Evolutionary conservation across 108 stramenopile genomes (phyloP).

Genomic region (Chaetoceros muelleri): DNA sequence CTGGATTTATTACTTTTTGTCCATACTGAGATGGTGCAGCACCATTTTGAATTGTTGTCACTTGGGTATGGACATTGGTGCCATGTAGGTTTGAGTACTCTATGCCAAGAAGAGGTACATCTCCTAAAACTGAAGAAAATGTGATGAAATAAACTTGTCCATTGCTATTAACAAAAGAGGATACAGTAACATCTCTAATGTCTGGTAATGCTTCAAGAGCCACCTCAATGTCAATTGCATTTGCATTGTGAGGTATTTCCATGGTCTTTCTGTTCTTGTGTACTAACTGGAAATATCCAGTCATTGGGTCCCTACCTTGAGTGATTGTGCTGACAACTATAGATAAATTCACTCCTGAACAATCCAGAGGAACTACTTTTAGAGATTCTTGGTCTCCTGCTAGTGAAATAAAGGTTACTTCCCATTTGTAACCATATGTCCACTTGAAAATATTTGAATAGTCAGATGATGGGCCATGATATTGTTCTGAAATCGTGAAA

Average conservation of each 20-base stretch:
- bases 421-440: slow-evolving; percentile 76
- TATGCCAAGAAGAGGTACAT: slow-evolving; percentile 34
- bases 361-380: slow-evolving; percentile 40
- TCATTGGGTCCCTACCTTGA: slow-evolving; percentile 53
- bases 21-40: slow-evolving; percentile 32
- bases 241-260: slow-evolving; percentile 47
- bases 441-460: slow-evolving; percentile 46
- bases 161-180: slow-evolving; percentile 54
- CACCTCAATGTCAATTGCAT: slow-evolving; percentile 39
- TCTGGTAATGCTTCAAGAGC: slow-evolving; percentile 50
- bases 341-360: slow-evolving; percentile 63
- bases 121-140: slow-evolving; percentile 35
- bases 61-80: slow-evolving; percentile 46
- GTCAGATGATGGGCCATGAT: slow-evolving; percentile 19
- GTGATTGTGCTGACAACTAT: slow-evolving; percentile 31
- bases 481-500: slow-evolving; percentile 12
- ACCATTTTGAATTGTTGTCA: slow-evolving; percentile 44
- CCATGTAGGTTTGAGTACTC: slow-evolving; percentile 60
- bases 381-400: slow-evolving; percentile 60
- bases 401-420: slow-evolving; percentile 52
- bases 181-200: slow-evolving; percentile 57
- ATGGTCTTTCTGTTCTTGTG: slow-evolving; percentile 45
- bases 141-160: slow-evolving; percentile 81
- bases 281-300: slow-evolving; percentile 58
- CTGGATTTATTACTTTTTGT: slow-evolving; percentile 1